Percentiles rank a stretch among this genome's conserved stretches.
phyloP scores from a whole-genome alignment of 306 rosid genomes.

The Quercus parvula region DNA sequence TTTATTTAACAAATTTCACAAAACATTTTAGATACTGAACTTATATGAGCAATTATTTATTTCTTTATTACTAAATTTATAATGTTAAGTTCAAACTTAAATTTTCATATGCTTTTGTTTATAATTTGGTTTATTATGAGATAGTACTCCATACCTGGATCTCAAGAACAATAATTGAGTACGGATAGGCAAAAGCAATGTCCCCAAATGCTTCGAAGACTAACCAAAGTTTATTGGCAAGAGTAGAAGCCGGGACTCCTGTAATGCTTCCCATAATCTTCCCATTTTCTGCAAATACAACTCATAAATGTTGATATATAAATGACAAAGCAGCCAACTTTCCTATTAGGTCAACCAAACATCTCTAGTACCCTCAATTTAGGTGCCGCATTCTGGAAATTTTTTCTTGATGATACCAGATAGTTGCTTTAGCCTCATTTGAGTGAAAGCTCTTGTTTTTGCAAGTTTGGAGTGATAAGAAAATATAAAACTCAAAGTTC shows the following conservation, averaged over 20 bases:
- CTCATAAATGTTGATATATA: not conserved
- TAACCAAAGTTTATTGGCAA: slow-evolving; percentile 58
- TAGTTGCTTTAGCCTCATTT: not conserved
- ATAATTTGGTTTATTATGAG: not conserved
- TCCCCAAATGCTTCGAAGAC: slow-evolving; percentile 80
- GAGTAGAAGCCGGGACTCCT: slow-evolving; percentile 59
- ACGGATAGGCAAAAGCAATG: slow-evolving; percentile 88
- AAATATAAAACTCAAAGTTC: not conserved
- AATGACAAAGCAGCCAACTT: not conserved
- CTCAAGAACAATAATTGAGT: slow-evolving; percentile 64
- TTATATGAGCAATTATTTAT: not conserved
- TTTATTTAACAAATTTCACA: slow-evolving; percentile 24
- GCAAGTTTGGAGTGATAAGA: not conserved
- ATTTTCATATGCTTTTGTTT: not conserved
- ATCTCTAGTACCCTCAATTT: not conserved
- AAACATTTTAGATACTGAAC: slow-evolving; percentile 4
- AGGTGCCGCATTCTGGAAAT: not conserved
- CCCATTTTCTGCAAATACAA: slow-evolving; percentile 61
- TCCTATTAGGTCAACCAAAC: not conserved
- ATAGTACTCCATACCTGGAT: slow-evolving; percentile 53
- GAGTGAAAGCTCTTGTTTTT: not conserved
- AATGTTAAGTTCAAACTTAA: not conserved
- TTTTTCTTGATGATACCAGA: not conserved
- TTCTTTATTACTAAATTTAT: too few relatives aligned
- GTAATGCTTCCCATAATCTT: slow-evolving; percentile 58